phyloP scores from a whole-genome alignment of 768 basidiomycete genomes.

The Suillus fuscotomentosus region DNA sequence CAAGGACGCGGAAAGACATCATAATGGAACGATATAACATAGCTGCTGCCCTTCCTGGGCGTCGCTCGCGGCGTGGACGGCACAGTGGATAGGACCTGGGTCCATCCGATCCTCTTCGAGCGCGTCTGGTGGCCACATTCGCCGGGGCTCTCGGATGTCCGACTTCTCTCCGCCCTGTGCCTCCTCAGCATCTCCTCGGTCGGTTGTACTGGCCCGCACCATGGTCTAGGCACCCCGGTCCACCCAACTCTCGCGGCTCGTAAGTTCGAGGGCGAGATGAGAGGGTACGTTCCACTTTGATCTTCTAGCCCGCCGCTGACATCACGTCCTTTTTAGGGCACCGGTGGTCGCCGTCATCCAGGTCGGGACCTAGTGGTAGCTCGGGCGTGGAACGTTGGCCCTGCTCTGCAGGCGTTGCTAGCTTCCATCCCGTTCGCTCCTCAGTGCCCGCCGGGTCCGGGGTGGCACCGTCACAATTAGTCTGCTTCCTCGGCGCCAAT shows the following conservation, averaged over 20 bases:
- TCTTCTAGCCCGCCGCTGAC: background rate
- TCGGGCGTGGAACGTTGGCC: too few species aligned
- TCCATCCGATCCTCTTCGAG: background rate
- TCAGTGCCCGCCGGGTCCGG: slow-evolving; percentile 1
- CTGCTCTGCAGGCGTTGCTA: background rate
- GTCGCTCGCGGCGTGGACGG: background rate
- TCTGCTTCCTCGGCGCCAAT: background rate
- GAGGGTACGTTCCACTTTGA: background rate
- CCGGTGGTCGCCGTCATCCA: too few species aligned
- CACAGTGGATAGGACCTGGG: background rate
- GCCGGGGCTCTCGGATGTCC: background rate
- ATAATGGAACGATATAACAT: background rate
- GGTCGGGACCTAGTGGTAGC: too few species aligned
- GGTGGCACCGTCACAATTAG: background rate
- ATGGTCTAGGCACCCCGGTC: background rate
- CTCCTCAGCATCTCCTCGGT: background rate
- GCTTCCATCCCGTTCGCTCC: background rate
- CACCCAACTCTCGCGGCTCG: background rate
- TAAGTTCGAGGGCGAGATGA: background rate
- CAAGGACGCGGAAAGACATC: background rate
- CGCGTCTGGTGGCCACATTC: background rate
- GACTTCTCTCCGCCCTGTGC: background rate
- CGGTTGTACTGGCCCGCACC: background rate
- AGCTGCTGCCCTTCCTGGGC: background rate
- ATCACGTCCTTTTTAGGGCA: background rate